Conservation (phyloP, 805 yeast genomes). For the Suhomyces emberorum region DNA sequence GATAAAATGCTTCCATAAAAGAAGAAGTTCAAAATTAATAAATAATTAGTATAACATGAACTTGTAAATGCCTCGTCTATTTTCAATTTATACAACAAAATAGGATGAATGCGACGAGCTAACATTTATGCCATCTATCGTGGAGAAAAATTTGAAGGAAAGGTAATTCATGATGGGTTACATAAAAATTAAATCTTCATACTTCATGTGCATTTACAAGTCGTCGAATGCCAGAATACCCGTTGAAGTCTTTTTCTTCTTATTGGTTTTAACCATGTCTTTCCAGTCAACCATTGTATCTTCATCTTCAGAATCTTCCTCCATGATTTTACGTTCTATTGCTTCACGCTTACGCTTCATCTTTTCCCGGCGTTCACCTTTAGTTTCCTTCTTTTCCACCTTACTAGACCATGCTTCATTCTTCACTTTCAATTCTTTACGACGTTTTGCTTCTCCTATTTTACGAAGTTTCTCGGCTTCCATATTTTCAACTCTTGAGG, state of each 20-base stretch:
- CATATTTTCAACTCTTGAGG: constrained; percentile 54
- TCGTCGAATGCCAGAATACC: constrained; percentile 56
- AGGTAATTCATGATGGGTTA: no score
- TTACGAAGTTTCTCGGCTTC: constrained; percentile 41
- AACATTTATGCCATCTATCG: no score
- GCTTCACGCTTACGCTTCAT: constrained; percentile 65
- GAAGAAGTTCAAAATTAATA: no score
- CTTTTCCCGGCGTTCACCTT: constrained; percentile 63
- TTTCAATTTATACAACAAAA: no score
- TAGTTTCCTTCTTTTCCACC: constrained; percentile 56
- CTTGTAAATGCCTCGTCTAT: no score
- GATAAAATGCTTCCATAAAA: no score
- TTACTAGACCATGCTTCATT: constrained; percentile 83
- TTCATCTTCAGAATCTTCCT: constrained; percentile 41
- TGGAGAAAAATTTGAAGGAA: no score
- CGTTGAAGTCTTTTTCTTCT: constrained; percentile 47
- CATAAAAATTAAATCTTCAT: no score
- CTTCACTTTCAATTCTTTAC: constrained; percentile 45
- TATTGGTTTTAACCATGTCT: constrained; percentile 64
- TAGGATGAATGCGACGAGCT: no score
- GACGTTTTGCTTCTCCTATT: constrained; percentile 37
- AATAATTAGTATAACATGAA: no score
- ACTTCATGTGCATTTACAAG: no score
- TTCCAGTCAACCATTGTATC: constrained; percentile 81
- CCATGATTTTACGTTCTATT: constrained; percentile 50